A percentile compares a stretch with the other conserved stretches of the same genome.
These are phyloP conservation scores for bread wheat (Triticum aestivum) DNA, from an alignment of 176 grass and related monocot species.

Conservation along the genomic window DNA sequence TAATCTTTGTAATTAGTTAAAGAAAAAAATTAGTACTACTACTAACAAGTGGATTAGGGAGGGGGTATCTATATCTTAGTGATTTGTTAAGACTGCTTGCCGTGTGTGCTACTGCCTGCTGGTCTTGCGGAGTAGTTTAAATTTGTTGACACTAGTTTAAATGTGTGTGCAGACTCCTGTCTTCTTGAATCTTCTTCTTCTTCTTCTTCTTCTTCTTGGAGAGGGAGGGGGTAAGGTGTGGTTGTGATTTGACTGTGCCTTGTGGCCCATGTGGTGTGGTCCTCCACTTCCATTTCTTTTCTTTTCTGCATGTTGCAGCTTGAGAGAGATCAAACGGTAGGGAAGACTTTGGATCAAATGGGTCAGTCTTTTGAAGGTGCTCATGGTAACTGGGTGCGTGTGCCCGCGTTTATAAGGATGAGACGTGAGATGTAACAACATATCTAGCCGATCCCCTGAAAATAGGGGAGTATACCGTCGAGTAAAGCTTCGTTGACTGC, in stretches of 20 bases:
- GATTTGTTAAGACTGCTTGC: slow-evolving; percentile 19
- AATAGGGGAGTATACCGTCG: too few species aligned
- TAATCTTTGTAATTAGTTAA: not conserved
- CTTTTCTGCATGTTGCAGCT: not conserved
- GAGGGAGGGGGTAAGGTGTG: not conserved
- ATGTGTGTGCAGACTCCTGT: slow-evolving; percentile 16
- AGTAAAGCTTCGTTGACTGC: too few species aligned
- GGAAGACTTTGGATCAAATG: too few species aligned
- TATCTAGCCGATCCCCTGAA: too few species aligned
- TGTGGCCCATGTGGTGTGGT: not conserved
- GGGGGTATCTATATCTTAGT: not conserved
- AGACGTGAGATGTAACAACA: too few species aligned
- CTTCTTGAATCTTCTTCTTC: slow-evolving; percentile 6
- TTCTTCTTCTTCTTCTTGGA: not conserved
- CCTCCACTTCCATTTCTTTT: not conserved
- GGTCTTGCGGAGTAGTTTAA: not conserved
- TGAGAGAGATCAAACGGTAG: too few species aligned
- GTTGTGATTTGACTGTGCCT: slow-evolving; percentile 25
- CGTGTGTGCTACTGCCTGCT: not conserved
- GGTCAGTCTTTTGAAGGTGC: too few species aligned
- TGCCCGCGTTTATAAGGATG: too few species aligned
- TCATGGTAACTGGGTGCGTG: too few species aligned
- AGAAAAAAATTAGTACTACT: too few species aligned
- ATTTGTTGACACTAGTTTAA: not conserved
- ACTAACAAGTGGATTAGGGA: not conserved